A percentile compares a stretch with the other conserved stretches of the same genome.
phyloP scores from a whole-genome alignment of 345 rosid species.

The Excoecaria cochinchinensis region DNA sequence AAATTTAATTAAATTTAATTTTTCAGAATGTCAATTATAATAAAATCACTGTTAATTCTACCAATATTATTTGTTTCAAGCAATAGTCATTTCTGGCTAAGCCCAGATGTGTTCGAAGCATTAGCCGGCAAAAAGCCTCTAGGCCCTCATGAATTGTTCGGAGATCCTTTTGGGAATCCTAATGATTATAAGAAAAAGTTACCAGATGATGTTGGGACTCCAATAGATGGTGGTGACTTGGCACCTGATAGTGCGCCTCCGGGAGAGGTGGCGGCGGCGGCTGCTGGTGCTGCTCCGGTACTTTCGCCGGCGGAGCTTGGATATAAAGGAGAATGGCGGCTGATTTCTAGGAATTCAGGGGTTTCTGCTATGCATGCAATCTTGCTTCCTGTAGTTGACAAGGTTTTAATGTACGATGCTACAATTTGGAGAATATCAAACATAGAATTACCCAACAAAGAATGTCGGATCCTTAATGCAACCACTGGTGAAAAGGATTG shows the following conservation, averaged over 20 bases:
- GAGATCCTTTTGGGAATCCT: constrained; percentile 30
- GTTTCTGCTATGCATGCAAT: constrained; percentile 85
- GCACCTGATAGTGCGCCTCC: background rate
- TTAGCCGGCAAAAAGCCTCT: background rate
- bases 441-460: constrained; percentile 31
- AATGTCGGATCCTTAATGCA: constrained; percentile 40
- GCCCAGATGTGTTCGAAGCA: background rate
- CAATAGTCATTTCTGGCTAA: background rate
- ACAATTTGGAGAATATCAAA: constrained; percentile 61
- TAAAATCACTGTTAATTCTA: constrained; percentile 10
- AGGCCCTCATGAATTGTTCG: constrained; percentile 29
- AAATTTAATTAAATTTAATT: background rate
- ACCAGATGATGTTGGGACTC: constrained; percentile 19
- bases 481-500: constrained; percentile 50
- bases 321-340: constrained; percentile 60
- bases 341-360: constrained; percentile 55
- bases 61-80: constrained; percentile 27
- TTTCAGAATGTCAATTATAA: background rate
- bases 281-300: background rate
- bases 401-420: constrained; percentile 70
- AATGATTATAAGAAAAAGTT: background rate
- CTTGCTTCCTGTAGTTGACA: constrained; percentile 56
- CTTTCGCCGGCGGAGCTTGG: background rate
- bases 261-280: background rate
- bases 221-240: background rate